Conservation (phyloP, 148 eudicot genomes). For the Vaccinium macrocarpon region DNA sequence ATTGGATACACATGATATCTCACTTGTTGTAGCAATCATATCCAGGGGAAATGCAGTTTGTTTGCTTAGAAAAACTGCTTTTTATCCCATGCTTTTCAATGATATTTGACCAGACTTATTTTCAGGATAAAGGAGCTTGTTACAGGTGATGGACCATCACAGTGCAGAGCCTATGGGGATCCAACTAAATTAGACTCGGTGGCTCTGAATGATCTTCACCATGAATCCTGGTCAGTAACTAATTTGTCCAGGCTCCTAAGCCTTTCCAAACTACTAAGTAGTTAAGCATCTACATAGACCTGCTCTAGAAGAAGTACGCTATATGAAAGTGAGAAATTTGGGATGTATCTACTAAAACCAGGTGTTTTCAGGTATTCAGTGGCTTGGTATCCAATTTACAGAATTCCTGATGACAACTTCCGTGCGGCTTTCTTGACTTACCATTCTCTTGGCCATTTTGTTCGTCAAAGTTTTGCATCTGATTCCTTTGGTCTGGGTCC, state of each 20-base stretch:
- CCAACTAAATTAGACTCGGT: conserved; percentile 35
- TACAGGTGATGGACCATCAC: conserved; percentile 27
- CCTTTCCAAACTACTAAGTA: background rate
- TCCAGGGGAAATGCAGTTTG: background rate
- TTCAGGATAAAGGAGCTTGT: conserved; percentile 50
- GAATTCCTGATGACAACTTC: conserved; percentile 52
- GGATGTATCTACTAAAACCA: conserved; percentile 8
- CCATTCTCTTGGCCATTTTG: conserved; percentile 52
- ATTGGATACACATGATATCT: background rate
- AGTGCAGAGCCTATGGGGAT: conserved; percentile 39
- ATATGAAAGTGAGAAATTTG: background rate
- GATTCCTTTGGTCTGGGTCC: conserved; percentile 19
- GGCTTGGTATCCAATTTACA: conserved; percentile 63
- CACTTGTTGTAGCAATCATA: background rate
- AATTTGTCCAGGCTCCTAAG: background rate
- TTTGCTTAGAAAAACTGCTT: background rate
- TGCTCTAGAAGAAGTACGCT: background rate
- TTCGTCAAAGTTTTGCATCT: conserved; percentile 18
- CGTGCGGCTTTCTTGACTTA: conserved; percentile 59
- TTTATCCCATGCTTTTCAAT: conserved; percentile 11
- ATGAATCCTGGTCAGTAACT: conserved; percentile 41
- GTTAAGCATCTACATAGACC: background rate
- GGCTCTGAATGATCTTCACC: conserved; percentile 39
- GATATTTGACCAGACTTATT: conserved; percentile 6
- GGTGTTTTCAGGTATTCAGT: conserved; percentile 46